A percentile compares a stretch with the other conserved stretches of the same genome.
These are phyloP conservation scores for Arachis stenosperma DNA, from an alignment of 306 rosid genomes.

Conservation along the genomic window DNA sequence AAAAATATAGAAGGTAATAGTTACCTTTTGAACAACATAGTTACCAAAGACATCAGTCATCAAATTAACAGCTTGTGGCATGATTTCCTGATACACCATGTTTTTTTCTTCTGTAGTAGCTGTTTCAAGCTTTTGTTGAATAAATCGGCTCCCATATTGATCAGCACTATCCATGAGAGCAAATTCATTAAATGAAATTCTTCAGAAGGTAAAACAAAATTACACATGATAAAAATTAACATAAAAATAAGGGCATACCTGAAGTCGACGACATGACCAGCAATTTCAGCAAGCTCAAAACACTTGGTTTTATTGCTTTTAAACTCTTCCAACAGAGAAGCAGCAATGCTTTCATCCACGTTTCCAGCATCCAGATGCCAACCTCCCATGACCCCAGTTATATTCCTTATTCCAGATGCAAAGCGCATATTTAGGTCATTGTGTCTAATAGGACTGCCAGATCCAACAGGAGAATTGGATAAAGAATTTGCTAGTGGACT, in stretches of 20 bases:
- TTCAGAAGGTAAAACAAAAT: slow-evolving; percentile 29
- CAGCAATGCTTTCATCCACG: slow-evolving; percentile 69
- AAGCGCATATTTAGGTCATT: slow-evolving; percentile 70
- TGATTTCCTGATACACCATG: slow-evolving; percentile 95
- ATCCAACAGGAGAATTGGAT: slow-evolving; percentile 79
- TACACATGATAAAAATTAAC: slow-evolving; percentile 11
- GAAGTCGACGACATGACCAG: slow-evolving; percentile 73
- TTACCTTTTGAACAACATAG: slow-evolving; percentile 93
- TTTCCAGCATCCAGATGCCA: slow-evolving; percentile 84
- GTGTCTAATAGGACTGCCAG: slow-evolving; percentile 93
- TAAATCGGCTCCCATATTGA: slow-evolving; percentile 94
- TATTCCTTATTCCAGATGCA: slow-evolving; percentile 85
- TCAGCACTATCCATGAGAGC: slow-evolving; percentile 64
- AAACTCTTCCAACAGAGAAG: slow-evolving; percentile 87
- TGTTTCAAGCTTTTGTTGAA: slow-evolving; percentile 93
- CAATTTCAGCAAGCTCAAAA: slow-evolving; percentile 81
- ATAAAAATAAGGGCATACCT: slow-evolving; percentile 47
- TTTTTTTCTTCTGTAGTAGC: slow-evolving; percentile 82
- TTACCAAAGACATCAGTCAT: slow-evolving; percentile 98
- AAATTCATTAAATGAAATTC: slow-evolving; percentile 20
- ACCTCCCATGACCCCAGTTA: slow-evolving; percentile 79
- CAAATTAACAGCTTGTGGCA: slow-evolving; percentile 90
- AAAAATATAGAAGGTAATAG: slow-evolving; percentile 31
- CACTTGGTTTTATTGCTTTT: slow-evolving; percentile 81
- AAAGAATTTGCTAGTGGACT: slow-evolving; percentile 83